Evolutionary conservation across 345 rosid genomes (phyloP).

Genomic region (Salix dunnii): DNA sequence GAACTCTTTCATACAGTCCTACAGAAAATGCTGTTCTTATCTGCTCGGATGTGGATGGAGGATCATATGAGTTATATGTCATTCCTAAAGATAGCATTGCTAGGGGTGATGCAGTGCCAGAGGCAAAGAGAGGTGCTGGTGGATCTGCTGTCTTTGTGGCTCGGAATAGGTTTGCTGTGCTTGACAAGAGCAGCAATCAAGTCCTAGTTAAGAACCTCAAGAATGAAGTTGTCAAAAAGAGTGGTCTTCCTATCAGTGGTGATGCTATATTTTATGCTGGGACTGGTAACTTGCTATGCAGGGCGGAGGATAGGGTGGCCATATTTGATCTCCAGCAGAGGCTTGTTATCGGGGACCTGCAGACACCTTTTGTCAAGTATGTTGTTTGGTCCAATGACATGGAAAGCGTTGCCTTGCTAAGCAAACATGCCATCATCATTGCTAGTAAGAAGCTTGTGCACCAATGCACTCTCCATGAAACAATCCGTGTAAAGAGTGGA

Average conservation of each 20-base stretch:
- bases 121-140: slow-evolving; percentile 83
- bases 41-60: slow-evolving; percentile 90
- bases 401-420: slow-evolving; percentile 92
- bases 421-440: slow-evolving; percentile 83
- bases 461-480: slow-evolving; percentile 88
- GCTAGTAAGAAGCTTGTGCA: slow-evolving; percentile 80
- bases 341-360: slow-evolving; percentile 79
- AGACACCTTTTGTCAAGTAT: slow-evolving; percentile 70
- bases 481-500: slow-evolving; percentile 89
- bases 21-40: slow-evolving; percentile 83
- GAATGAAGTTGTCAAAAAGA: slow-evolving; percentile 79
- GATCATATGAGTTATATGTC: slow-evolving; percentile 81
- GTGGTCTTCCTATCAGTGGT: slow-evolving; percentile 60
- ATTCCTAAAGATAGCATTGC: slow-evolving; percentile 73
- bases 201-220: slow-evolving; percentile 73
- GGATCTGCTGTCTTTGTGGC: slow-evolving; percentile 82
- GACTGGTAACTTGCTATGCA: slow-evolving; percentile 75
- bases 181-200: slow-evolving; percentile 81
- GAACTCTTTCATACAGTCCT: slow-evolving; percentile 89
- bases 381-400: slow-evolving; percentile 91
- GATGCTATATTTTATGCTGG: slow-evolving; percentile 95
- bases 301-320: slow-evolving; percentile 81
- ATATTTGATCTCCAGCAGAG: slow-evolving; percentile 89
- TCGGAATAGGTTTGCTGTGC: slow-evolving; percentile 87
- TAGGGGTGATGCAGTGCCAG: slow-evolving; percentile 66